These are phyloP conservation scores for Grosmannia serpens DNA, from an alignment of 2,329 filamentous ascomycete species.

Conservation along the genomic window DNA sequence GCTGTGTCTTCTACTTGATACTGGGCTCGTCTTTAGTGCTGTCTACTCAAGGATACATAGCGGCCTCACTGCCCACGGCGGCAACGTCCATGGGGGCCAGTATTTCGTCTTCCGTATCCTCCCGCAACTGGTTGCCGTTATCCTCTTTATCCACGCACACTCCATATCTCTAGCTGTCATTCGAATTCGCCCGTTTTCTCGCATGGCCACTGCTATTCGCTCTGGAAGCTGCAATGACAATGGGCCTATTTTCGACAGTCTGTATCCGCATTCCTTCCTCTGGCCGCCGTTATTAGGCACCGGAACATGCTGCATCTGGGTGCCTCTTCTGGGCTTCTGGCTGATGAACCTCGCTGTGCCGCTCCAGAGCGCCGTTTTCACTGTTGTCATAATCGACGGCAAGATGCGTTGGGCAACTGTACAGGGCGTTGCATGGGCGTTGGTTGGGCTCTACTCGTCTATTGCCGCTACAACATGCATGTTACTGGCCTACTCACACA, in stretches of 20 bases:
- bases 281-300: constrained; percentile 37
- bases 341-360: constrained; percentile 69
- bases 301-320: constrained; percentile 55
- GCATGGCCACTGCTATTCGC: constrained; percentile 47
- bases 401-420: constrained; percentile 71
- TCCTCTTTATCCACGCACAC: constrained; percentile 67
- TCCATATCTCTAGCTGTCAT: constrained; percentile 63
- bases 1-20: constrained; percentile 58
- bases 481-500: constrained; percentile 53
- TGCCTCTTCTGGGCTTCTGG: constrained; percentile 62
- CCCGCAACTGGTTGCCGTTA: constrained; percentile 62
- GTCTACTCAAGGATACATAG: constrained; percentile 50
- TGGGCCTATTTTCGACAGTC: constrained; percentile 53
- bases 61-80: constrained; percentile 57
- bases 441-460: constrained; percentile 62
- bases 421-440: constrained; percentile 65
- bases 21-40: constrained; percentile 60
- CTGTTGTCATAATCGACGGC: constrained; percentile 41
- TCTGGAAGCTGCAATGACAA: constrained; percentile 46
- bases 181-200: constrained; percentile 64
- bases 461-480: constrained; percentile 46
- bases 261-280: constrained; percentile 60
- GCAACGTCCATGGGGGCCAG: constrained; percentile 53
- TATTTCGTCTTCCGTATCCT: constrained; percentile 85
- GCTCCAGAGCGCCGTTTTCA: constrained; percentile 67